Percentiles rank a stretch among this genome's conserved stretches.
Evolutionary conservation across 345 rosid genomes (phyloP).

Genomic region (Brassica nigra): DNA sequence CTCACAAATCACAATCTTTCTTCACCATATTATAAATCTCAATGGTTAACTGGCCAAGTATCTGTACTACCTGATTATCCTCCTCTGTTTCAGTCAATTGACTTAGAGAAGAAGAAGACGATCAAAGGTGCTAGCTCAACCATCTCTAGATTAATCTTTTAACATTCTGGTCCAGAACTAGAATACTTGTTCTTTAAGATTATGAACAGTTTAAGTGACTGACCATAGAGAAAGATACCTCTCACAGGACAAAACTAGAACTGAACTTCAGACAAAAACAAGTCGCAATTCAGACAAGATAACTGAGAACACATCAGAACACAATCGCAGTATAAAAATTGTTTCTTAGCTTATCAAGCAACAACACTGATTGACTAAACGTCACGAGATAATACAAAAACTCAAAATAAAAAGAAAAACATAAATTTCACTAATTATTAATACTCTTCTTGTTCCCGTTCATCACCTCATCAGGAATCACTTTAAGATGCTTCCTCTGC

Average conservation of each 20-base stretch:
- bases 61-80: slow-evolving; percentile 53
- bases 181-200: neutral
- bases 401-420: neutral
- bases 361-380: neutral
- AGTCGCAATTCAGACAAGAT: neutral
- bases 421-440: neutral
- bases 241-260: neutral
- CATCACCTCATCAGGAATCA: slow-evolving; percentile 64
- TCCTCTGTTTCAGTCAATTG: slow-evolving; percentile 37
- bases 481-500: slow-evolving; percentile 76
- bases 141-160: slow-evolving; percentile 17
- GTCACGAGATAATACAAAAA: neutral
- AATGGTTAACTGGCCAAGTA: slow-evolving; percentile 69
- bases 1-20: slow-evolving; percentile 40
- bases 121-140: slow-evolving; percentile 17
- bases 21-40: slow-evolving; percentile 56
- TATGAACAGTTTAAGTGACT: neutral
- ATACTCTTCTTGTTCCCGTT: slow-evolving; percentile 27
- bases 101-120: slow-evolving; percentile 36
- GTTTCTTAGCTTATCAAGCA: slow-evolving; percentile 5
- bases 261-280: neutral
- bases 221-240: neutral
- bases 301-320: neutral
- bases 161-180: neutral
- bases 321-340: slow-evolving; percentile 15